Evolutionary conservation across 164 flowering plant species (phyloP).

Genomic region (Echeveria elegans): DNA sequence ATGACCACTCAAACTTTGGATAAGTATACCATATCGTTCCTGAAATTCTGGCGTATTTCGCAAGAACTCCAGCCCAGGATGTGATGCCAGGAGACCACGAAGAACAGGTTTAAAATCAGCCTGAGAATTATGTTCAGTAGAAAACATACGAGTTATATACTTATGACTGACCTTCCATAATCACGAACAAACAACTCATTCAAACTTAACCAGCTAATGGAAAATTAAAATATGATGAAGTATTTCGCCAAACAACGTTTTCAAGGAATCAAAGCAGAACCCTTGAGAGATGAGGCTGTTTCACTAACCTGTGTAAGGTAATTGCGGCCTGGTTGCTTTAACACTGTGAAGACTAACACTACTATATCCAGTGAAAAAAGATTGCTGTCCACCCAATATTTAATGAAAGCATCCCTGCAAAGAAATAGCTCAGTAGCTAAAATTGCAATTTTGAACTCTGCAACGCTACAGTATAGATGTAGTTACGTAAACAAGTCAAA

Average conservation of each 20-base stretch:
- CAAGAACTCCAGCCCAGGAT: constrained; percentile 92
- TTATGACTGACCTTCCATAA: background rate
- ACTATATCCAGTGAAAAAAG: constrained; percentile 77
- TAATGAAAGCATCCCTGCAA: constrained; percentile 77
- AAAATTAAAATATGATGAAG: background rate
- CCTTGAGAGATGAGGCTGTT: background rate
- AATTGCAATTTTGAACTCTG: background rate
- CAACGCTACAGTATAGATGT: background rate
- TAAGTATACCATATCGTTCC: constrained; percentile 83
- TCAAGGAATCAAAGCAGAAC: background rate
- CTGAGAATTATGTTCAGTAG: constrained; percentile 25
- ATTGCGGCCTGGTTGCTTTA: constrained; percentile 76
- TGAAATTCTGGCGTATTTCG: constrained; percentile 92
- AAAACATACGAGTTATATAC: background rate
- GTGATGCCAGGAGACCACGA: constrained; percentile 86
- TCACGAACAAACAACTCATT: background rate
- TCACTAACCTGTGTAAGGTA: constrained; percentile 70
- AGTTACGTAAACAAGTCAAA: background rate
- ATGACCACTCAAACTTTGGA: background rate
- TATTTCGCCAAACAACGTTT: background rate
- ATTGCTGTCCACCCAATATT: constrained; percentile 82
- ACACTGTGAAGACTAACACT: constrained; percentile 59
- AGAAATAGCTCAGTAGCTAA: background rate
- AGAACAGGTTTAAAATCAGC: constrained; percentile 88
- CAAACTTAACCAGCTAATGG: background rate